Percentiles rank a stretch among this genome's conserved stretches.
phyloP scores from a whole-genome alignment of 2,329 filamentous ascomycete genomes.

The Cladorrhinum sp. region DNA sequence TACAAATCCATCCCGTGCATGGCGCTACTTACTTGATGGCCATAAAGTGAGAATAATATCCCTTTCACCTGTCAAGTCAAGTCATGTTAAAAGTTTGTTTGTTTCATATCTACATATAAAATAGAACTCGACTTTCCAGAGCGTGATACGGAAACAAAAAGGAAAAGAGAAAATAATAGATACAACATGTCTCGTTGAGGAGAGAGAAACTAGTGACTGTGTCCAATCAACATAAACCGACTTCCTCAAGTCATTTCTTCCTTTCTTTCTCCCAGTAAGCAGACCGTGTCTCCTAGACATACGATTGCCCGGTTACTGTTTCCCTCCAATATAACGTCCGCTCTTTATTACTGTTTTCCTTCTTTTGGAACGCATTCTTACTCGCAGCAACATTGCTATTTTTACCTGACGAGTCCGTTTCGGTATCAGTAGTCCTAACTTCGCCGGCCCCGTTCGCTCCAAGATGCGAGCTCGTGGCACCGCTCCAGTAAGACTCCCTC shows the following conservation, averaged over 20 bases:
- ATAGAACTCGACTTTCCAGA: too few species aligned
- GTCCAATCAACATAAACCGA: too few species aligned
- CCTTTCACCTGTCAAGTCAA: too few species aligned
- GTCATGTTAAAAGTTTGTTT: too few species aligned
- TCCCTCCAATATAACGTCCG: constrained; percentile 12
- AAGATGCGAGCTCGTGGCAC: constrained; percentile 2
- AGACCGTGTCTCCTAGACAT: constrained; percentile 15
- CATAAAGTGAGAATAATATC: too few species aligned
- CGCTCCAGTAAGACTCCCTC: constrained; percentile 10
- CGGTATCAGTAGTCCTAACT: constrained; percentile 1
- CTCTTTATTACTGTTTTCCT: background rate
- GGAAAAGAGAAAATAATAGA: too few species aligned
- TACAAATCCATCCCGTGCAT: too few species aligned
- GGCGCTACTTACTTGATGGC: too few species aligned
- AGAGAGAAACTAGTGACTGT: too few species aligned
- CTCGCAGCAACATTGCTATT: background rate
- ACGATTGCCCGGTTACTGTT: constrained; percentile 3
- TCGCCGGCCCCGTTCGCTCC: background rate
- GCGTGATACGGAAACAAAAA: too few species aligned
- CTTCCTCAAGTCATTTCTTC: background rate
- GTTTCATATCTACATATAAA: too few species aligned
- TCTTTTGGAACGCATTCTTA: background rate
- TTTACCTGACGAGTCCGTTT: background rate
- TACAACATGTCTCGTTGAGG: too few species aligned
- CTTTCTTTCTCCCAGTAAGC: constrained; percentile 14